phyloP scores from a whole-genome alignment of 179 eudicot genomes.

The Heliamphora pulchella region DNA sequence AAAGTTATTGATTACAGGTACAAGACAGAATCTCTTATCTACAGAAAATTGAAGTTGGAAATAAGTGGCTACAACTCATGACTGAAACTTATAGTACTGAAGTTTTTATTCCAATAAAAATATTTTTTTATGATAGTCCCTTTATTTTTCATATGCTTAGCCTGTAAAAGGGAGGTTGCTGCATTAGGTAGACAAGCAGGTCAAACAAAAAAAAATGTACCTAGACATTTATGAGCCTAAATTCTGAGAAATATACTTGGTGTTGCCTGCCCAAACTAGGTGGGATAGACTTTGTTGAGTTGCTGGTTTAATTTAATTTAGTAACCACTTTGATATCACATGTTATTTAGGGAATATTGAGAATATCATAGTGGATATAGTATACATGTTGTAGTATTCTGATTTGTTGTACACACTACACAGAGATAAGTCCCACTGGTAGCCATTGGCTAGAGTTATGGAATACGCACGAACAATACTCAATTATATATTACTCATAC shows the following conservation, averaged over 20 bases:
- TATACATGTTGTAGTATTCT: not conserved
- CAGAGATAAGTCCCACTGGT: no score
- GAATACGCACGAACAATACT: no score
- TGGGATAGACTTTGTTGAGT: constrained; percentile 1
- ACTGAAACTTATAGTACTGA: not conserved
- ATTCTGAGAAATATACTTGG: not conserved
- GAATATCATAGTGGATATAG: not conserved
- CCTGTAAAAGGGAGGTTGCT: not conserved
- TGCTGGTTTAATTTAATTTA: not conserved
- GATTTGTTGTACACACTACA: not conserved
- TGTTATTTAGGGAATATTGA: not conserved
- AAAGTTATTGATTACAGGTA: constrained; percentile 98
- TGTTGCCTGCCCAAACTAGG: not conserved
- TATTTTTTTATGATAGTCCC: not conserved
- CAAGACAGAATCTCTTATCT: not conserved
- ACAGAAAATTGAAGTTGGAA: not conserved
- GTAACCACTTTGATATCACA: not conserved
- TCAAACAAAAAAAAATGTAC: not conserved
- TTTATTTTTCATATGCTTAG: not conserved
- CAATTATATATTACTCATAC: no score
- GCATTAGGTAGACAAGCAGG: constrained; percentile 1
- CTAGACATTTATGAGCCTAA: constrained; percentile 9
- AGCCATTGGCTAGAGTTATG: no score
- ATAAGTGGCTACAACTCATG: constrained; percentile 7
- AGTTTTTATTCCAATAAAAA: not conserved